These are phyloP conservation scores for Panicum hallii DNA, from an alignment of 202 grass and related monocot species.

Conservation along the genomic window DNA sequence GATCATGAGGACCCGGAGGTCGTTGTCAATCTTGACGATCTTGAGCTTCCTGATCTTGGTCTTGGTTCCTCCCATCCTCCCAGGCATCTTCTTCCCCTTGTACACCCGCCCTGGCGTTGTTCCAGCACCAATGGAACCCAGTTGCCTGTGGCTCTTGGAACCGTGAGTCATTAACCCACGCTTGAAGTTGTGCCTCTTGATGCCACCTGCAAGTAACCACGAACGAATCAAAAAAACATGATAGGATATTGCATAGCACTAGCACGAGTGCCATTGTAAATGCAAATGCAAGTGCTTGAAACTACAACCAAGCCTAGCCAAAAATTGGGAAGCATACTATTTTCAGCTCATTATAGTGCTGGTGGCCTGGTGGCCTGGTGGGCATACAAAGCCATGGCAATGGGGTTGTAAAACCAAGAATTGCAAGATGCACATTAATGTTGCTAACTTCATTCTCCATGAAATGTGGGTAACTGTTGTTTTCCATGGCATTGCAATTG, in stretches of 20 bases:
- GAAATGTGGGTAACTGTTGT: background rate
- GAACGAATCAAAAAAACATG: background rate
- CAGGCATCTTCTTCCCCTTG: slow-evolving; percentile 88
- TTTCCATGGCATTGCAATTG: background rate
- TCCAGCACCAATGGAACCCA: slow-evolving; percentile 94
- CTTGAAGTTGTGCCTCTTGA: slow-evolving; percentile 92
- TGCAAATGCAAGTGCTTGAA: background rate
- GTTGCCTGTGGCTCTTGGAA: slow-evolving; percentile 92
- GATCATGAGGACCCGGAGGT: slow-evolving; percentile 77
- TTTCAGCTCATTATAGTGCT: background rate
- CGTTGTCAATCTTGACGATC: slow-evolving; percentile 81
- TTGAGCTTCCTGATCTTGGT: slow-evolving; percentile 93
- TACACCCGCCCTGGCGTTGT: slow-evolving; percentile 85
- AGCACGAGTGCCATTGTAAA: background rate
- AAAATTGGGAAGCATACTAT: background rate
- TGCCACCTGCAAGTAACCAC: slow-evolving; percentile 63
- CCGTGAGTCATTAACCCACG: slow-evolving; percentile 91
- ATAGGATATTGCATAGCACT: background rate
- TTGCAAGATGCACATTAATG: background rate
- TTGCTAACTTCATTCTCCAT: background rate
- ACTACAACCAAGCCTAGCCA: background rate
- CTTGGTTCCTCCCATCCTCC: slow-evolving; percentile 83
- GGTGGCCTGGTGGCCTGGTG: too few relatives aligned
- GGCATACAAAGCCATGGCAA: background rate
- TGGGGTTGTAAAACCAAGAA: background rate